Evolutionary conservation across 305 asterid species (phyloP), one percentile per base, ranked within the genome.

Genomic region (Solanum chacoense): DNA sequence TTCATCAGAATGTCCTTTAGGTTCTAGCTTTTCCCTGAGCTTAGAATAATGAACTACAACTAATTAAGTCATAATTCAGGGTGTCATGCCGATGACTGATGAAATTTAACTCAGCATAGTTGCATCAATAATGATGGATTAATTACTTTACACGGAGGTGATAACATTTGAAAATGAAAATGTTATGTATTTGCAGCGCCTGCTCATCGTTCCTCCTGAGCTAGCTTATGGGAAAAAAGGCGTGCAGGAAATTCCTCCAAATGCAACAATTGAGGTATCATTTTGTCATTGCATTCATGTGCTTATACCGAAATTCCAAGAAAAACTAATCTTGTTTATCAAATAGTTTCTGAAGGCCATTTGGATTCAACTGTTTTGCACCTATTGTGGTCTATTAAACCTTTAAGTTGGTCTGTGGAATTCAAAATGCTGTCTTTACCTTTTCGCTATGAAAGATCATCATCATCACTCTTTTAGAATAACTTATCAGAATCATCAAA

Each of bases 241-340:
- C 20, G 97, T 96, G 72, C 99, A 96, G 88, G 99, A 97, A 94
- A 97, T 97, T 80, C 99, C 99, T 91, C 99, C 99, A 2, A 95
- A 96, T 90, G 98, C 99, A 65, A 96, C 98, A 29, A 97, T 96
- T 81, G 99, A 97, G 98, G 99, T 96, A 90, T 89, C 7, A 37
- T 84, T 31, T 79, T 45, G 18, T 37, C 34, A 12, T 71, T 59
- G 45, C 73, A 18, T 32, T 59, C 73, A 74, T 22, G 32, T 42
- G 20, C 35, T 78, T 26, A 69, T 29, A 29, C 8, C 1, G 8
- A 78, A 24, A 78, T 38, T 38, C 85, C 35, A 37, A 78, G 85
- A 79, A 79, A 79, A 35, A 79, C 24, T 13, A 13, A 20, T 14
- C 63, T 26, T 79, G 84, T 26, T 38, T 13, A 79, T 31, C 32